These are phyloP conservation scores for Sclerotinia minor DNA, from an alignment of 2,329 filamentous ascomycete species.

Conservation along the genomic window DNA sequence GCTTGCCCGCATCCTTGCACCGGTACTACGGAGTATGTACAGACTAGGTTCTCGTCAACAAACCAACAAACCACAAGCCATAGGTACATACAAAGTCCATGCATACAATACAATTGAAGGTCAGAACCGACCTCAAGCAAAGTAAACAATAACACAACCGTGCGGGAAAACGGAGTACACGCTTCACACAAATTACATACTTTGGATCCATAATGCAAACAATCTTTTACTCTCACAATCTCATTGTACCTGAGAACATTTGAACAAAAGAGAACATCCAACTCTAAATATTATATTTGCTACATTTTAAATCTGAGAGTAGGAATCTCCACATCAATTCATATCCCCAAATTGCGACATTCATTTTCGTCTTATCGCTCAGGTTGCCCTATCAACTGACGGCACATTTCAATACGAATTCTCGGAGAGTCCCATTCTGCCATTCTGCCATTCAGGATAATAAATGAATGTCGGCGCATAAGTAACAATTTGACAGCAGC, in stretches of 20 bases:
- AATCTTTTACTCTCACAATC: slow-evolving; percentile 1
- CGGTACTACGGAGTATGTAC: not conserved
- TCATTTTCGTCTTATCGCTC: not conserved
- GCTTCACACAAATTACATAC: not conserved
- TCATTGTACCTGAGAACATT: slow-evolving; percentile 15
- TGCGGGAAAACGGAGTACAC: slow-evolving; percentile 10
- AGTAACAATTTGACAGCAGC: not conserved
- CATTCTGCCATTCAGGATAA: not conserved
- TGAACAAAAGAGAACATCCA: not conserved
- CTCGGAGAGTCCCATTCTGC: not conserved
- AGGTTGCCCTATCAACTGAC: slow-evolving; percentile 24
- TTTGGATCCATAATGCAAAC: slow-evolving; percentile 14
- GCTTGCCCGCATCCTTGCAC: slow-evolving; percentile 18
- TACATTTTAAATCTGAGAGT: not conserved
- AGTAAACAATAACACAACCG: slow-evolving; percentile 23
- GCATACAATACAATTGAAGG: no score
- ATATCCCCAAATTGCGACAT: not conserved
- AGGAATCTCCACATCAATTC: not conserved
- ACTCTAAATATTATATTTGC: not conserved
- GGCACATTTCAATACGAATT: slow-evolving; percentile 5
- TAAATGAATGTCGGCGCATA: not conserved
- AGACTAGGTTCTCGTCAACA: slow-evolving; percentile 5
- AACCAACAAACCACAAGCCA: slow-evolving; percentile 11
- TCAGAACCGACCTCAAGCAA: not conserved
- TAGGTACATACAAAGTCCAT: not conserved